These are phyloP conservation scores for Hypoxylon sp. DNA, from an alignment of 2,329 filamentous ascomycete genomes.

Conservation along the genomic window DNA sequence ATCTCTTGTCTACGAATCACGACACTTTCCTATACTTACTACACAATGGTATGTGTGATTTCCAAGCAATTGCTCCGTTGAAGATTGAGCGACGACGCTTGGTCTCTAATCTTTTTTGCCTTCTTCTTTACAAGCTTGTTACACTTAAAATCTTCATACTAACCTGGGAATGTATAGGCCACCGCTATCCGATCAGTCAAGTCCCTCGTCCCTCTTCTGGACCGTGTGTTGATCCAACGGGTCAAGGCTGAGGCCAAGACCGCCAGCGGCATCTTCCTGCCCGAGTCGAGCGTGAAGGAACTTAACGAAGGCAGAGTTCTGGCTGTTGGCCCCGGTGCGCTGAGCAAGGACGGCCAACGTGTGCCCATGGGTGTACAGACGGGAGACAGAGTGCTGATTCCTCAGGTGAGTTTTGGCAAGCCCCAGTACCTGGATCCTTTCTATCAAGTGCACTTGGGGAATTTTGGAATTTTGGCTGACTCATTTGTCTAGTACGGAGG, in stretches of 20 bases:
- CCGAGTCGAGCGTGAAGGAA: conserved; percentile 97
- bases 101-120: too few species aligned
- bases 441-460: background rate
- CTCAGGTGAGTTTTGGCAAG: conserved; percentile 77
- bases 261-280: conserved; percentile 95
- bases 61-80: background rate
- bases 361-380: conserved; percentile 84
- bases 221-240: conserved; percentile 98
- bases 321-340: conserved; percentile 89
- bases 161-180: conserved; percentile 60
- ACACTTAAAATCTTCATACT: background rate
- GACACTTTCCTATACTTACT: conserved; percentile 20
- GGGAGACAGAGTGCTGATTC: conserved; percentile 96
- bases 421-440: conserved; percentile 6
- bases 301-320: conserved; percentile 97
- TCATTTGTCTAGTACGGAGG: conserved; percentile 80
- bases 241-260: conserved; percentile 98
- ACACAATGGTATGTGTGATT: conserved; percentile 50
- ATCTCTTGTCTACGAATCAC: conserved; percentile 19
- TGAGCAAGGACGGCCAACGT: conserved; percentile 92
- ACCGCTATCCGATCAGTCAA: conserved; percentile 94
- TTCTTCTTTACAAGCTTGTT: background rate
- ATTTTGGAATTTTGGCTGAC: conserved; percentile 35
- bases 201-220: conserved; percentile 92
- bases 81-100: background rate